A percentile compares a stretch with the other conserved stretches of the same genome.
These are phyloP conservation scores for Albugo laibachii DNA, from an alignment of 352 stramenopile species.

Conservation along the genomic window DNA sequence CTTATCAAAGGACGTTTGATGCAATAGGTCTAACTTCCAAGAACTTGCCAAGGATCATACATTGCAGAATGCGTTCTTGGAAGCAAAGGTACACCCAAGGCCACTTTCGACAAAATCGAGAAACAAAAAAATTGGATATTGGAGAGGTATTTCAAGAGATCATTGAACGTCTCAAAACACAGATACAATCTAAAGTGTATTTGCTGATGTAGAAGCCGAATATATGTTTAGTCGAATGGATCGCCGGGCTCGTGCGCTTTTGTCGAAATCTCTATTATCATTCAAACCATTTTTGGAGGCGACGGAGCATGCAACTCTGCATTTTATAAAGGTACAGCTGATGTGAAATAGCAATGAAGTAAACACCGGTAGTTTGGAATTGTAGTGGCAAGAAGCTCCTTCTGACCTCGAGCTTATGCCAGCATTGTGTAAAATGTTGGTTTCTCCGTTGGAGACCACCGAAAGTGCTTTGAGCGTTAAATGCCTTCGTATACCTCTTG, in stretches of 20 bases:
- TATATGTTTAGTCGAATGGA: conserved; percentile 65
- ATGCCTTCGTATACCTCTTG: conserved; percentile 45
- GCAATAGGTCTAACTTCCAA: conserved; percentile 58
- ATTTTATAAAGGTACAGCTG: conserved; percentile 50
- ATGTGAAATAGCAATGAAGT: conserved; percentile 15
- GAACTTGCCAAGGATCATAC: conserved; percentile 62
- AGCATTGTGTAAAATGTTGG: conserved; percentile 31
- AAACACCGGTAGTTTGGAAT: background rate
- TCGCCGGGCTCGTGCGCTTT: conserved; percentile 36
- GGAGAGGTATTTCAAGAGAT: conserved; percentile 25
- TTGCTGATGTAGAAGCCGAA: conserved; percentile 25
- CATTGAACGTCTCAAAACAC: background rate
- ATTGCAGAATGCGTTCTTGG: conserved; percentile 47
- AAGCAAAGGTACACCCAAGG: conserved; percentile 20
- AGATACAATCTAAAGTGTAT: background rate
- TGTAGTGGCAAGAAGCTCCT: conserved; percentile 51
- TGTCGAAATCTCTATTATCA: conserved; percentile 41
- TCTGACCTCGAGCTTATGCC: conserved; percentile 48
- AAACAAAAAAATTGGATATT: conserved; percentile 35
- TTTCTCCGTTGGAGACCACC: conserved; percentile 28
- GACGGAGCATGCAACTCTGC: conserved; percentile 51
- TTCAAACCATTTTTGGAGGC: conserved; percentile 61
- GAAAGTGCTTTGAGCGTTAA: conserved; percentile 4
- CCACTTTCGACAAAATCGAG: conserved; percentile 18
- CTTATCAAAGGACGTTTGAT: background rate